Conservation (phyloP, 805 yeast genomes). For the Nakazawaea wyomingensis region DNA sequence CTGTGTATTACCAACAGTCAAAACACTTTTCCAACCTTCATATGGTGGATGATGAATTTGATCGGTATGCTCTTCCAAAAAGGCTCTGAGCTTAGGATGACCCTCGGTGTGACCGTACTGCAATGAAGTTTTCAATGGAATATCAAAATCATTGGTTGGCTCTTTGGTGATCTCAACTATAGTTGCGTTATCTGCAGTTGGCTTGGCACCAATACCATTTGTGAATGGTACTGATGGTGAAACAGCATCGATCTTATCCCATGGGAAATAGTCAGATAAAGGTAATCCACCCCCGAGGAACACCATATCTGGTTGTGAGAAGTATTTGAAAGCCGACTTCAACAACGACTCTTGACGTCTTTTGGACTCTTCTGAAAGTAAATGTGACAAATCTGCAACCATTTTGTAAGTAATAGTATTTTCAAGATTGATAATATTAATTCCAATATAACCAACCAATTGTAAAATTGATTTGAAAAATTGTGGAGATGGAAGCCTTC, state of each 20-base stretch:
- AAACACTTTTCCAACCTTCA: conserved; percentile 68
- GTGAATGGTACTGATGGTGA: conserved; percentile 78
- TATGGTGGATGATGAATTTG: conserved; percentile 46
- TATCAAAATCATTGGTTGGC: conserved; percentile 43
- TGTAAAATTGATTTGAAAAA: neutral
- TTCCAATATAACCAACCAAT: no score
- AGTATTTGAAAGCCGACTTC: conserved; percentile 80
- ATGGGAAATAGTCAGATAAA: conserved; percentile 85
- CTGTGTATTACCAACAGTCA: conserved; percentile 85
- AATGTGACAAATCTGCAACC: conserved; percentile 56
- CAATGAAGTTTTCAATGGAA: conserved; percentile 78
- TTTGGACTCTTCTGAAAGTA: conserved; percentile 72
- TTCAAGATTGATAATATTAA: no score
- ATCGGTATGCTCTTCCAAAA: conserved; percentile 72
- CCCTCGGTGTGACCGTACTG: conserved; percentile 91
- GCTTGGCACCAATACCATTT: conserved; percentile 68
- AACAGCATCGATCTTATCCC: conserved; percentile 65
- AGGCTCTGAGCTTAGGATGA: conserved; percentile 60
- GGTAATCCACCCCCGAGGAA: conserved; percentile 97
- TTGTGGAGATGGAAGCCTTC: neutral
- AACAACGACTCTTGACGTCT: conserved; percentile 74
- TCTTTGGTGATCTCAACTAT: conserved; percentile 35
- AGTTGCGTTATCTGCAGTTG: conserved; percentile 29
- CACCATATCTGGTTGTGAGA: conserved; percentile 65
- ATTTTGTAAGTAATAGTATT: no score